These are phyloP conservation scores for Lithospermum erythrorhizon DNA, from an alignment of 257 asterid species.

Conservation along the genomic window DNA sequence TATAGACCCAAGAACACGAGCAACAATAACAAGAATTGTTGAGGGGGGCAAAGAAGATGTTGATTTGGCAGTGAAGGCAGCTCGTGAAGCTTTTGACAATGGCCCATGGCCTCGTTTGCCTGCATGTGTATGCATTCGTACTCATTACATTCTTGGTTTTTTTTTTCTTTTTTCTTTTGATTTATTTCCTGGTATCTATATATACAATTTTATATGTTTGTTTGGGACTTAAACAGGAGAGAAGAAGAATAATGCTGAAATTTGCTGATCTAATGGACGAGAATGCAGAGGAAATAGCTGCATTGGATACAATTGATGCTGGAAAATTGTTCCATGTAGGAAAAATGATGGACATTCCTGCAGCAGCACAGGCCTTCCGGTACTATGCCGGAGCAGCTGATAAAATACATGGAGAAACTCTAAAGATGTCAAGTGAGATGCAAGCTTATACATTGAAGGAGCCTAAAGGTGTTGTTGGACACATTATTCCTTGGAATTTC, in stretches of 20 bases:
- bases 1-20: slow-evolving; percentile 19
- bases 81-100: slow-evolving; percentile 22
- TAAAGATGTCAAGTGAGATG: slow-evolving; percentile 17
- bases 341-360: slow-evolving; percentile 15
- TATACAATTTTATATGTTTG: not conserved
- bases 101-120: slow-evolving; percentile 27
- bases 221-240: slow-evolving; percentile 9
- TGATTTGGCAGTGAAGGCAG: slow-evolving; percentile 20
- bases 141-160: not conserved
- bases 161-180: not conserved
- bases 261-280: slow-evolving; percentile 21
- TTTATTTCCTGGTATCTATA: too few species aligned
- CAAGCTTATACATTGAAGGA: slow-evolving; percentile 21
- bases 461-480: slow-evolving; percentile 28
- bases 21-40: slow-evolving; percentile 11
- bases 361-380: slow-evolving; percentile 13
- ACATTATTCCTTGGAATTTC: slow-evolving; percentile 25
- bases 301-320: slow-evolving; percentile 18
- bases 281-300: slow-evolving; percentile 20
- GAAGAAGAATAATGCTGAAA: slow-evolving; percentile 17
- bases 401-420: slow-evolving; percentile 26
- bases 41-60: slow-evolving; percentile 27
- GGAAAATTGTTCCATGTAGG: slow-evolving; percentile 12
- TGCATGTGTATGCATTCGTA: slow-evolving; percentile 5
- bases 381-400: slow-evolving; percentile 27